Percentiles rank a stretch among this genome's conserved stretches.
phyloP scores from a whole-genome alignment of 2,329 filamentous ascomycete species.

The Sporothrix euskadiensis region DNA sequence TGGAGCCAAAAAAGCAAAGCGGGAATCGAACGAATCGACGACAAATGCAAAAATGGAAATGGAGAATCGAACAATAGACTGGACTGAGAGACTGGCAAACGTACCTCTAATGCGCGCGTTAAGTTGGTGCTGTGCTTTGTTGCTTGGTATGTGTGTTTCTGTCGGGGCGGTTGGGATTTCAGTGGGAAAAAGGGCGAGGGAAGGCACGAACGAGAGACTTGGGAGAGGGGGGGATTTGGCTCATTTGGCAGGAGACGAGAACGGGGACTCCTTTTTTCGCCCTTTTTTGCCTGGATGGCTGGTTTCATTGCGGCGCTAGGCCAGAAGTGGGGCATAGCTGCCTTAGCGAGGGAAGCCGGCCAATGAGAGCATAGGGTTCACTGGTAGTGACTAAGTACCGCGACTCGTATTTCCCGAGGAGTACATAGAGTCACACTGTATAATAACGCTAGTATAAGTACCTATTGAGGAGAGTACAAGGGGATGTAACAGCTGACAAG shows the following conservation, averaged over 20 bases:
- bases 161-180: conserved; percentile 26
- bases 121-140: conserved; percentile 27
- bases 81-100: conserved; percentile 34
- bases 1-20: conserved; percentile 32
- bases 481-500: not conserved
- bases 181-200: conserved; percentile 31
- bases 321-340: not conserved
- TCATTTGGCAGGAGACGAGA: not conserved
- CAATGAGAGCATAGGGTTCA: conserved; percentile 20
- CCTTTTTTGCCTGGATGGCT: conserved; percentile 23
- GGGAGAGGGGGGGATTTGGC: not conserved
- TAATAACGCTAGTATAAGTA: not conserved
- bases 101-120: conserved; percentile 39
- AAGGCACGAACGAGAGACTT: conserved; percentile 23
- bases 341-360: conserved; percentile 26
- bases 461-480: not conserved
- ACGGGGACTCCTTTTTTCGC: not conserved
- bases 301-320: conserved; percentile 30
- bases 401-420: not conserved
- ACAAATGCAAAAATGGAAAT: not conserved
- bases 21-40: not conserved
- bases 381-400: conserved; percentile 23
- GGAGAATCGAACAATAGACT: not conserved
- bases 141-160: conserved; percentile 28
- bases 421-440: not conserved